Conservation (phyloP, 73 alveolate genomes). For the Strombidium stylifer region DNA sequence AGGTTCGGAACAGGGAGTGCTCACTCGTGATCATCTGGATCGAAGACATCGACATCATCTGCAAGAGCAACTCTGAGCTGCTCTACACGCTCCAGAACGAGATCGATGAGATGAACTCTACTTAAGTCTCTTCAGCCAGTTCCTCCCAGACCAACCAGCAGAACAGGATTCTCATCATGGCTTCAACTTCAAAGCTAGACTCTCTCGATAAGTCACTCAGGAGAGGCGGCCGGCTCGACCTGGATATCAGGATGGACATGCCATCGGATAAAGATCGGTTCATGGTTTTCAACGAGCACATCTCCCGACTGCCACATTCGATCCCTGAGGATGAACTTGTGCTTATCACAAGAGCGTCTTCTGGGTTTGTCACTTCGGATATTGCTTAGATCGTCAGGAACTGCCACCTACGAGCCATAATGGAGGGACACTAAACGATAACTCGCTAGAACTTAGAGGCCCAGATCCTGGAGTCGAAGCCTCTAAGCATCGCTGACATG, state of each 20-base stretch:
- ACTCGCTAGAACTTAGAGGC: slow-evolving; percentile 55
- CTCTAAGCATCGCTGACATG: slow-evolving; percentile 88
- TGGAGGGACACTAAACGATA: slow-evolving; percentile 23
- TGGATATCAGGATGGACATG: slow-evolving; percentile 61
- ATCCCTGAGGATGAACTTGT: slow-evolving; percentile 38
- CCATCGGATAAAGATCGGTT: slow-evolving; percentile 52
- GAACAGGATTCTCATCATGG: slow-evolving; percentile 29
- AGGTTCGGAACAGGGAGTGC: slow-evolving; percentile 20
- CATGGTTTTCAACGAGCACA: slow-evolving; percentile 49
- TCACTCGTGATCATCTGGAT: slow-evolving; percentile 37
- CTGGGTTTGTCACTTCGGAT: slow-evolving; percentile 71
- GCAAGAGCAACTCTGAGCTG: slow-evolving; percentile 2
- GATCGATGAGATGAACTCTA: slow-evolving; percentile 27
- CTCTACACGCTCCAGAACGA: slow-evolving; percentile 21
- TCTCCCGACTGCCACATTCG: neutral
- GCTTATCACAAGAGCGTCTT: slow-evolving; percentile 46
- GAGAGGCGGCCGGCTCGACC: slow-evolving; percentile 83
- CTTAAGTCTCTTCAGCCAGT: neutral
- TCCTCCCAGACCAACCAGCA: too few relatives aligned
- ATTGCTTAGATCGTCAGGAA: slow-evolving; percentile 47
- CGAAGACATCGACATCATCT: slow-evolving; percentile 42
- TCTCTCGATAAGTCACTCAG: slow-evolving; percentile 67
- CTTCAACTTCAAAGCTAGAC: slow-evolving; percentile 70
- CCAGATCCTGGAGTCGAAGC: slow-evolving; percentile 79
- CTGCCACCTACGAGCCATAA: slow-evolving; percentile 34